Evolutionary conservation across 345 rosid genomes (phyloP), one percentile per base, ranked within the genome.

Genomic region (Garcia nutans): DNA sequence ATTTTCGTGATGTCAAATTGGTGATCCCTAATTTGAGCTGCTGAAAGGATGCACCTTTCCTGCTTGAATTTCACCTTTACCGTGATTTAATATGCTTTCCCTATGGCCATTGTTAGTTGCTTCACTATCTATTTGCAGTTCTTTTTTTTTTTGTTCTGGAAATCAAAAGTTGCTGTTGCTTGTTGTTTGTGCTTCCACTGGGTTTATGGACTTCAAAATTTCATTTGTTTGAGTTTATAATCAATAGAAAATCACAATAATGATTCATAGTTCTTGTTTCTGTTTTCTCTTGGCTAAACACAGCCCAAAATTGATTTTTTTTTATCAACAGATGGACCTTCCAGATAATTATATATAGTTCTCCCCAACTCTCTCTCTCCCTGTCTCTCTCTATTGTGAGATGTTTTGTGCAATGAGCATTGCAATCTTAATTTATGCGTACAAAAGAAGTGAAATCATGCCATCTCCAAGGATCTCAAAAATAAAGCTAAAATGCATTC

Each of bases 1-100:
- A n/a, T 63, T 71, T 64, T 5, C 50, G 42, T 7, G 69, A 28
- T 52, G 19, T 63, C 49, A 65, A 60, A 33, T 62, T 23, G 9
- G 49, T 37, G 70, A 76, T 37, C 67, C 68, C 66, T 75, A 68
- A 47, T 68, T 68, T 68, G 33, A 31, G 55, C n/a, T 26, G 44
- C 26, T 68, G 11, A 6, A 61, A 62, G 63, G 63, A 24, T 55
- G 65, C 26, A 17, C 42, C 60, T 55, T 71, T 52, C 37, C 41
- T 71, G 57, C 22, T 56, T 77, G 58, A 70, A 49, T 72, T 72
- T 57, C 31, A 47, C 41, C 17, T 78, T 22, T 24, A 15, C 33
- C 66, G n/a, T 47, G 67, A 17, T 44, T 55, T n/a, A 54, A 42
- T 65, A 55, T 71, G 11, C 37, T 19, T 4, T 5, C 62, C 47